Percentiles rank a stretch among this genome's conserved stretches.
Evolutionary conservation across 2,329 filamentous ascomycete genomes (phyloP).

Genomic region (Neonectria faginata): DNA sequence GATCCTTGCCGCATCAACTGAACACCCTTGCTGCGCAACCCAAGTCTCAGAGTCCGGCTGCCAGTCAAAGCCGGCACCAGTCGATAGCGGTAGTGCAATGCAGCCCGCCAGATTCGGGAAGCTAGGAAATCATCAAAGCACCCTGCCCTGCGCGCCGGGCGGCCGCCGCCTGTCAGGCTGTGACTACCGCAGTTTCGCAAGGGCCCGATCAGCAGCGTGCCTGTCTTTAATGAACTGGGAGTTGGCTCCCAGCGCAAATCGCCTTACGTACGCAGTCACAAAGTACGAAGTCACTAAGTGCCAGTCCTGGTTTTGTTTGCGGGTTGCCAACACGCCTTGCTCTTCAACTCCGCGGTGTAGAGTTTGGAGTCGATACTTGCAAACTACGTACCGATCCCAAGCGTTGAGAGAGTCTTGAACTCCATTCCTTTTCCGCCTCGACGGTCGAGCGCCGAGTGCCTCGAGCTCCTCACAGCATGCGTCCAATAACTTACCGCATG

Average conservation of each 20-base stretch:
- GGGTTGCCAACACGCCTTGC: slow-evolving; percentile 13
- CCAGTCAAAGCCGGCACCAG: slow-evolving; percentile 33
- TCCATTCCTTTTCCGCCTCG: slow-evolving; percentile 14
- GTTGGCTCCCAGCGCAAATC: slow-evolving; percentile 16
- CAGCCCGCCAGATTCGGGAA: slow-evolving; percentile 43
- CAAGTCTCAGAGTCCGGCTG: slow-evolving; percentile 26
- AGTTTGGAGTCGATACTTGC: slow-evolving; percentile 4
- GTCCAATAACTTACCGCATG: neutral
- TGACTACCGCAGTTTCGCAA: slow-evolving; percentile 16
- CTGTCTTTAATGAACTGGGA: slow-evolving; percentile 9
- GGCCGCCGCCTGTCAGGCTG: slow-evolving; percentile 27
- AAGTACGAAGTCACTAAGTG: neutral
- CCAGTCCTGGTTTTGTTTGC: slow-evolving; percentile 12
- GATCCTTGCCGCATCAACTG: slow-evolving; percentile 35
- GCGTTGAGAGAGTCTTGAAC: slow-evolving; percentile 12
- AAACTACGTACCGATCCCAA: neutral
- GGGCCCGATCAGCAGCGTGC: slow-evolving; percentile 10
- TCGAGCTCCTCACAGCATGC: slow-evolving; percentile 6
- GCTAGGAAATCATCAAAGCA: slow-evolving; percentile 27
- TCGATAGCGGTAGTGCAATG: slow-evolving; percentile 39
- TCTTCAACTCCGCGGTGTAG: slow-evolving; percentile 14
- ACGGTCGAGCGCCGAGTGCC: neutral
- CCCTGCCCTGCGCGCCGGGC: slow-evolving; percentile 7
- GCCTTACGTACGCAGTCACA: slow-evolving; percentile 2
- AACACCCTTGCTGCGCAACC: slow-evolving; percentile 30